Conservation (phyloP, 768 basidiomycete species). For the Agrocybe pediades region DNA sequence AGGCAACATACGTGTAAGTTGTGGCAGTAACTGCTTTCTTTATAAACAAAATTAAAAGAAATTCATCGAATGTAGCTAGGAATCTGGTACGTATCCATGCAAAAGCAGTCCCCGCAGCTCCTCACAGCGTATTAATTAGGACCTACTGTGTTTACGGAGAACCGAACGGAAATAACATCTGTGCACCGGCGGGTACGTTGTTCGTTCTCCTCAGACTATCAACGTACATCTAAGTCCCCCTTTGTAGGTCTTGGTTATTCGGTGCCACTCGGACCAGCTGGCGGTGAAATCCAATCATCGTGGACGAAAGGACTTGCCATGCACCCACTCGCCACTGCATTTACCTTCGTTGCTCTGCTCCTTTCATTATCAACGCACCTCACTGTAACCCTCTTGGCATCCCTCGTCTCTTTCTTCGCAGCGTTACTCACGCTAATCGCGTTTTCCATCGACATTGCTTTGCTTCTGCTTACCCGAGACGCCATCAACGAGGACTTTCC, state of each 20-base stretch:
- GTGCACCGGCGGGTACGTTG: no score
- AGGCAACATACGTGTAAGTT: constrained; percentile 56
- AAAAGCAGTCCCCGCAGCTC: no score
- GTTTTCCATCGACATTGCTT: constrained; percentile 76
- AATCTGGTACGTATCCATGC: no score
- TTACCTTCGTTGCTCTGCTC: constrained; percentile 65
- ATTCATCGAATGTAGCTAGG: no score
- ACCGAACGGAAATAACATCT: no score
- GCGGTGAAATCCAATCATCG: constrained; percentile 47
- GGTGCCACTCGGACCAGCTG: constrained; percentile 29
- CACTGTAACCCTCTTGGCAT: constrained; percentile 57
- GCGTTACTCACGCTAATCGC: constrained; percentile 69
- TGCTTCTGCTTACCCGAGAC: constrained; percentile 62
- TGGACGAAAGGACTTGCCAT: constrained; percentile 79
- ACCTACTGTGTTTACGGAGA: no score
- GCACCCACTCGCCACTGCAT: constrained; percentile 67
- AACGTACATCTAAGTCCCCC: constrained; percentile 61
- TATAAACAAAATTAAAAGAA: no score
- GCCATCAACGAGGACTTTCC: constrained; percentile 54
- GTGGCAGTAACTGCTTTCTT: no score
- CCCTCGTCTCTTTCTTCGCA: constrained; percentile 71
- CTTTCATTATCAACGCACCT: constrained; percentile 54
- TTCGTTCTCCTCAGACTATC: not conserved
- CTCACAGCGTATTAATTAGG: no score
- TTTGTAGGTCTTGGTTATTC: constrained; percentile 31